Evolutionary conservation across 2,329 filamentous ascomycete genomes (phyloP), one percentile per base, ranked within the genome.

Genomic region (Aspergillus pseudotamarii): DNA sequence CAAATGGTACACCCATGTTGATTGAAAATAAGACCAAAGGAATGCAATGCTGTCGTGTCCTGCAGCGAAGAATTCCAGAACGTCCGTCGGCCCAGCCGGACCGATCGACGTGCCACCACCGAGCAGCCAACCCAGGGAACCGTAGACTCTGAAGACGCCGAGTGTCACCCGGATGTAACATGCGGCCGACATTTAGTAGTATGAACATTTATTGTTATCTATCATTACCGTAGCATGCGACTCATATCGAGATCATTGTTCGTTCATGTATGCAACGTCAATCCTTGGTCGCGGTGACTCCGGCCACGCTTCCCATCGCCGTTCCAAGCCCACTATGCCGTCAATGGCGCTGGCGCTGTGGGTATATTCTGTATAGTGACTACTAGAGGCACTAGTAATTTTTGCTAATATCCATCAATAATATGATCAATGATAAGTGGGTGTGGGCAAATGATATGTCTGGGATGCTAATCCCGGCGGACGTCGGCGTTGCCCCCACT

Each of bases 11-110:
- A 55, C 19, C 32, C 51, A 16, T 36, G 32, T 23, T 23, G 19
- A 55, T 32, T 16, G 23, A 28, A n/a, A 34, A n/a, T n/a, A 57
- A 32, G 16, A 30, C 21, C 12, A 32, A 46, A 54, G 38, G 41
- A n/a, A 34, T 46, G 57, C 30, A 48, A 23, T n/a, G 28, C 28
- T 32, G 57, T 61, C 56, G 55, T 58, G 54, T 58, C 36, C 68
- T 76, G 75, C 75, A 75, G 60, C 72, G 74, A 76, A 77, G 66
- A 36, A 51, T 77, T 77, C 75, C 72, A 76, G 75, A 77, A 76
- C 48, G 36, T 46, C 58, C 50, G 32, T 41, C 38, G 38, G 64
- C 65, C 64, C 68, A 67, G 63, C 58, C 63, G 57, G 45, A 57
- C 60, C 58, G 61, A 65, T 68, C 64, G 64, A 58, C 62, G 64